phyloP scores from a whole-genome alignment of 768 basidiomycete species.

The Tephrocybe sp. region DNA sequence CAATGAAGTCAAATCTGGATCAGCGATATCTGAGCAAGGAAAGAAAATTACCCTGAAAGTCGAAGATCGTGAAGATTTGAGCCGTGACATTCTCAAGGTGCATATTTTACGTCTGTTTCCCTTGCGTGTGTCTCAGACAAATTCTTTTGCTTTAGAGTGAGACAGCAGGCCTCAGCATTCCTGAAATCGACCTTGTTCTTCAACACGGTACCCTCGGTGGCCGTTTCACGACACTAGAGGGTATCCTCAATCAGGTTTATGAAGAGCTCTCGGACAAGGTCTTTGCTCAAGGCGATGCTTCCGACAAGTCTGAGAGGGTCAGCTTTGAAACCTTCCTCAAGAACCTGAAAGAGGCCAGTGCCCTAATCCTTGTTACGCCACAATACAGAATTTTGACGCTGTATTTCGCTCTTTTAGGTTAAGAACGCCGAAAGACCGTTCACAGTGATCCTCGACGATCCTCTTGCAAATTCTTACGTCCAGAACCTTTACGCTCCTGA shows the following conservation, averaged over 20 bases:
- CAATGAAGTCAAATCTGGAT: constrained; percentile 95
- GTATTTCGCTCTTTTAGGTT: constrained; percentile 50
- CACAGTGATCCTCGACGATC: constrained; percentile 93
- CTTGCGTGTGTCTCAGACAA: neutral
- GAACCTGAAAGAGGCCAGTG: constrained; percentile 67
- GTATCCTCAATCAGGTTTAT: constrained; percentile 90
- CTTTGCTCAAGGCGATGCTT: constrained; percentile 71
- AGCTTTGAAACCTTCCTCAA: constrained; percentile 77
- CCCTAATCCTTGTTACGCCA: neutral
- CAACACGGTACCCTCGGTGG: constrained; percentile 94
- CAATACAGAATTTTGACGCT: neutral
- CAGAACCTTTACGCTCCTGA: constrained; percentile 98
- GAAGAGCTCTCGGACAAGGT: constrained; percentile 91
- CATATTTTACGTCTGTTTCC: neutral
- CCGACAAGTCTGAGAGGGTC: constrained; percentile 40
- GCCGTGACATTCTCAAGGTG: constrained; percentile 93
- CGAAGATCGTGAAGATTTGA: constrained; percentile 88
- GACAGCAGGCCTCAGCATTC: constrained; percentile 83
- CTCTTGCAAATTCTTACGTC: constrained; percentile 91
- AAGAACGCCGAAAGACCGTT: constrained; percentile 78
- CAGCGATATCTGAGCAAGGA: constrained; percentile 84
- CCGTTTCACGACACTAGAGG: constrained; percentile 96
- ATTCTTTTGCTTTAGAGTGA: constrained; percentile 63
- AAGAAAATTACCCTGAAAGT: constrained; percentile 87
- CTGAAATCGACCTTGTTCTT: constrained; percentile 91